A percentile compares a stretch with the other conserved stretches of the same genome.
Evolutionary conservation across 2,329 filamentous ascomycete species (phyloP).

Genomic region (Alternaria novae-zelandiae): DNA sequence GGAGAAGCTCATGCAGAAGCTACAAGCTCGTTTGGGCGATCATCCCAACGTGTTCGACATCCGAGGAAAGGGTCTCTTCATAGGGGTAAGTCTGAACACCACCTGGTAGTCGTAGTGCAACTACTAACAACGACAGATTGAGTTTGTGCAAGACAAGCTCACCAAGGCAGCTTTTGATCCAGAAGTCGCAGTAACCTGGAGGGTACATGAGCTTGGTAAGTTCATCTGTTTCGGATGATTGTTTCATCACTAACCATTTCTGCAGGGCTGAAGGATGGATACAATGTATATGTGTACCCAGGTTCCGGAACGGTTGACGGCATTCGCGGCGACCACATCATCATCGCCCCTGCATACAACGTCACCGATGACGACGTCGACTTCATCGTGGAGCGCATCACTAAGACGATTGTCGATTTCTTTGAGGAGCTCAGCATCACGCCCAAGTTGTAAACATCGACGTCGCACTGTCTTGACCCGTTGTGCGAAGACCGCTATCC

Average conservation of each 20-base stretch:
- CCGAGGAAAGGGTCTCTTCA: conserved; percentile 65
- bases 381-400: conserved; percentile 59
- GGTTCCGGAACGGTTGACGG: conserved; percentile 67
- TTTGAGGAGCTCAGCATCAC: conserved; percentile 34
- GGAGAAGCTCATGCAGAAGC: conserved; percentile 50
- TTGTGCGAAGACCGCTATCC: too few relatives aligned
- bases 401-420: conserved; percentile 60
- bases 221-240: neutral
- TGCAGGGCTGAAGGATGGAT: conserved; percentile 50
- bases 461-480: neutral
- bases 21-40: conserved; percentile 53
- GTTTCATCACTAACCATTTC: conserved; percentile 4
- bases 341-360: conserved; percentile 73
- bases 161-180: conserved; percentile 62
- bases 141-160: conserved; percentile 63
- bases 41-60: conserved; percentile 65
- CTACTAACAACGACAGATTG: conserved; percentile 52
- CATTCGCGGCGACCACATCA: conserved; percentile 69
- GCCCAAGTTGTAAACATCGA: neutral
- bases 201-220: conserved; percentile 60
- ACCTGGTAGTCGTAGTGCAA: neutral
- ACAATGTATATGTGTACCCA: conserved; percentile 68
- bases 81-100: conserved; percentile 55
- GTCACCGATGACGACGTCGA: conserved; percentile 64
- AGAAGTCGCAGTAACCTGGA: conserved; percentile 53